phyloP scores from a whole-genome alignment of 306 rosid species.

The Urtica urens region DNA sequence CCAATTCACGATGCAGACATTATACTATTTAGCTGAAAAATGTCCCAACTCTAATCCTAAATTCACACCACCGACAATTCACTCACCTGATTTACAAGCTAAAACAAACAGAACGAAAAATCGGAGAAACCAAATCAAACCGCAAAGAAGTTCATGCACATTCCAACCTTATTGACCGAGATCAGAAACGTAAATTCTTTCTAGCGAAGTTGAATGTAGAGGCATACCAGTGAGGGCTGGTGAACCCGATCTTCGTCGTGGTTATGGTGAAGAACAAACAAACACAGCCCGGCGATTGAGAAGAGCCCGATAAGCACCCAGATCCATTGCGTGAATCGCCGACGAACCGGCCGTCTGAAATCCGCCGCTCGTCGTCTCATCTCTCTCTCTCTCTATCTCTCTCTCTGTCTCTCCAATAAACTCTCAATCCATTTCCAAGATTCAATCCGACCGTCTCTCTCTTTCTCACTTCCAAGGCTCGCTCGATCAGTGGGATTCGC shows the following conservation, averaged over 20 bases:
- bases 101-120: too few species aligned
- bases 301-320: conserved; percentile 61
- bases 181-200: conserved; percentile 13
- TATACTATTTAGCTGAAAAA: too few species aligned
- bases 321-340: conserved; percentile 89
- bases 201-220: too few species aligned
- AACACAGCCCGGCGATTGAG: conserved; percentile 45
- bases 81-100: too few species aligned
- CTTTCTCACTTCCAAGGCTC: too few species aligned
- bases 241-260: conserved; percentile 69
- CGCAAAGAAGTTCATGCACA: neutral
- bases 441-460: conserved; percentile 9
- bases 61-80: too few species aligned
- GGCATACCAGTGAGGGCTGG: conserved; percentile 40
- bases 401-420: conserved; percentile 12
- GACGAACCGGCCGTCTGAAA: conserved; percentile 89
- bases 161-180: neutral
- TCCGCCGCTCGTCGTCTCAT: conserved; percentile 99
- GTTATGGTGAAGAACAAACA: conserved; percentile 74
- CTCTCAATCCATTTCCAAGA: conserved; percentile 28
- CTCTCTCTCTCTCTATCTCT: too few species aligned
- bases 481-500: too few species aligned
- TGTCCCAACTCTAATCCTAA: too few species aligned
- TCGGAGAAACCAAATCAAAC: too few species aligned
- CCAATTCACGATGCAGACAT: too few species aligned